Evolutionary conservation across 2,329 filamentous ascomycete genomes (phyloP), one percentile per base, ranked within the genome.

Genomic region (Colletotrichum noveboracense): DNA sequence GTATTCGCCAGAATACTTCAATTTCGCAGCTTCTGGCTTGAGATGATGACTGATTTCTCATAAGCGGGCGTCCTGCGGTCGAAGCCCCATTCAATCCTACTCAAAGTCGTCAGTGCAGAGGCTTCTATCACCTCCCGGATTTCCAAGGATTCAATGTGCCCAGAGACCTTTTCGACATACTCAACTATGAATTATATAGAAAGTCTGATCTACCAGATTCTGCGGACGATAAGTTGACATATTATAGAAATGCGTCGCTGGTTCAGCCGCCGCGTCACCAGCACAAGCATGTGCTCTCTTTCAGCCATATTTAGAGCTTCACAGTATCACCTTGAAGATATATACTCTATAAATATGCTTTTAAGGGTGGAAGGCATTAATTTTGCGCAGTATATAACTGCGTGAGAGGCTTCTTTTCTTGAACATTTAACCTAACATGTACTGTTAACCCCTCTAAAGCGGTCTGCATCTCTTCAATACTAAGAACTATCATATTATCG

Each of bases 181-280:
- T 18, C 36, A 3, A 43, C 16, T 43, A 18, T 8, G 0, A 0
- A 5, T n/a, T n/a, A 3, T n/a, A n/a, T 43, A 18, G 8, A 43
- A n/a, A 2, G 16, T 43, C 18, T 18, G 8, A 43, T 10, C 36
- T 43, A 2, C 8, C 0, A 6, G 1, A 0, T 18, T 43, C 0
- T 10, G 1, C 16, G 16, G 16, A 18, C 16, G 8, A 18, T 43
- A n/a, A 18, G 18, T 3, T 43, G 8, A 6, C 8, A n/a, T 0
- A 43, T 43, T 6, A 8, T 43, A 43, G 36, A 36, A 36, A 36
- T 36, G 34, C 34, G 34, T 36, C 34, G 34, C 13, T 36, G 34
- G 13, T 14, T 36, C 34, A 36, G 34, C 34, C 1, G 34, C 34
- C 13, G 34, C 13, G 34, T 36, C 34, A 36, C 34, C 6, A 36